Conservation (phyloP, 495 filamentous ascomycete genomes). For the Aspergillus egyptiacus region DNA sequence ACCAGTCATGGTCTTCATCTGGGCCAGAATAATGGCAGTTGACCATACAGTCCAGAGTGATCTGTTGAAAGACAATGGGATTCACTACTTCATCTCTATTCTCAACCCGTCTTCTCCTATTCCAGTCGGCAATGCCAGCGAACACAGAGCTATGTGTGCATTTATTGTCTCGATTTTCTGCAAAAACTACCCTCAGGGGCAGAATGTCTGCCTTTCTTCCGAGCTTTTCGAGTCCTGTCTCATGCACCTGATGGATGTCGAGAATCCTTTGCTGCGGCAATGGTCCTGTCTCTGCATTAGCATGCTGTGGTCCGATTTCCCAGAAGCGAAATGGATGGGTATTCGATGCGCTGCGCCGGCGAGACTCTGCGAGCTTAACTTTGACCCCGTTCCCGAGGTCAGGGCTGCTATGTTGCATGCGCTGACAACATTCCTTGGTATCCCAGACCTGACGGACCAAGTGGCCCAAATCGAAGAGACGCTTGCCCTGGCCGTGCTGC, state of each 20-base stretch:
- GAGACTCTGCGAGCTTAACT: conserved; percentile 70
- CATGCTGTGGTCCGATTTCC: conserved; percentile 85
- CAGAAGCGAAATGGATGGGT: conserved; percentile 90
- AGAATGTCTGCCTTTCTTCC: conserved; percentile 73
- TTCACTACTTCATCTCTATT: conserved; percentile 90
- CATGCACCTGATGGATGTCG: conserved; percentile 69
- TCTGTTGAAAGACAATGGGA: conserved; percentile 91
- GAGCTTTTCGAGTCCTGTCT: conserved; percentile 83
- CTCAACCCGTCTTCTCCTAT: conserved; percentile 78
- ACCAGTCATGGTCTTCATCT: conserved; percentile 99
- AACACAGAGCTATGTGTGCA: conserved; percentile 98
- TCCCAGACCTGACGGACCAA: conserved; percentile 86
- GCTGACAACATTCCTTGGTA: conserved; percentile 87
- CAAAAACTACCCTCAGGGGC: conserved; percentile 83
- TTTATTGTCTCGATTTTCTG: conserved; percentile 97
- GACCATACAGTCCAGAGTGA: conserved; percentile 89
- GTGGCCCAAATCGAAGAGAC: conserved; percentile 85
- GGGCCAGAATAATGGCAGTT: conserved; percentile 93
- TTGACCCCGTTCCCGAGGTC: conserved; percentile 92
- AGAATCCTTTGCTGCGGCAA: conserved; percentile 84
- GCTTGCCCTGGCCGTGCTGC: conserved; percentile 74
- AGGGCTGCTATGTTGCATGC: conserved; percentile 89
- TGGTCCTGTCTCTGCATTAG: conserved; percentile 97
- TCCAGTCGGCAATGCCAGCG: conserved; percentile 74
- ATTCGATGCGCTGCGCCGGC: conserved; percentile 75